phyloP scores from a whole-genome alignment of 805 yeast genomes.

The Starmerella bombi region DNA sequence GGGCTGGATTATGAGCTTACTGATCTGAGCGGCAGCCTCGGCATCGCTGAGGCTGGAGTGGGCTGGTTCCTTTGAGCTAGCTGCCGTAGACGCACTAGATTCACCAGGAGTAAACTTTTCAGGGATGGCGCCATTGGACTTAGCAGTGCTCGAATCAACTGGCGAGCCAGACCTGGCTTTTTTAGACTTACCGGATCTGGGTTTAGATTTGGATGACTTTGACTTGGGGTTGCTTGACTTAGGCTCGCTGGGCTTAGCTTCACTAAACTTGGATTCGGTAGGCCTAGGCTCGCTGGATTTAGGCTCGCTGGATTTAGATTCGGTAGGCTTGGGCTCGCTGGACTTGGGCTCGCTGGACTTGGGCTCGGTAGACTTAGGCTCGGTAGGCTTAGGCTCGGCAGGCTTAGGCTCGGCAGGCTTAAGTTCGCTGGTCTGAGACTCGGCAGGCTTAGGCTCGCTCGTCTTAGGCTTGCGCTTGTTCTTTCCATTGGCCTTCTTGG shows the following conservation, averaged over 20 bases:
- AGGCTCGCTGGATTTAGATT: slow-evolving; percentile 1
- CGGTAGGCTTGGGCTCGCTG: neutral
- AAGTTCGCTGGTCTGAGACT: slow-evolving; percentile 13
- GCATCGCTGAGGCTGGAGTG: no score
- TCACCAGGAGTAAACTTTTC: no score
- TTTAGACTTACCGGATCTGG: neutral
- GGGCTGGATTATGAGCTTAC: neutral
- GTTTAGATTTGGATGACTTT: neutral
- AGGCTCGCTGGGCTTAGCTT: slow-evolving; percentile 18
- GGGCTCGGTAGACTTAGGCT: slow-evolving; percentile 14
- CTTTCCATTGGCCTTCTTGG: no score
- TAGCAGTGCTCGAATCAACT: no score
- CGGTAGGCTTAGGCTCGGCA: slow-evolving; percentile 19
- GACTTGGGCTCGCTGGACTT: neutral
- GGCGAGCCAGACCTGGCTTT: neutral
- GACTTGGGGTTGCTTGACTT: slow-evolving; percentile 1
- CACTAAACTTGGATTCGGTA: slow-evolving; percentile 1
- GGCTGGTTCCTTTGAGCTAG: no score
- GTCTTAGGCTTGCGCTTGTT: no score
- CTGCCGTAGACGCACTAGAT: no score
- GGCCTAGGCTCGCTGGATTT: slow-evolving; percentile 1
- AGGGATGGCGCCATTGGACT: no score
- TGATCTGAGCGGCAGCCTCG: no score
- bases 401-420: slow-evolving; percentile 6
- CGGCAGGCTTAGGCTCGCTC: slow-evolving; percentile 1